A percentile compares a stretch with the other conserved stretches of the same genome.
These are phyloP conservation scores for Plasmopara muralis DNA, from an alignment of 352 stramenopile genomes.

Conservation along the genomic window DNA sequence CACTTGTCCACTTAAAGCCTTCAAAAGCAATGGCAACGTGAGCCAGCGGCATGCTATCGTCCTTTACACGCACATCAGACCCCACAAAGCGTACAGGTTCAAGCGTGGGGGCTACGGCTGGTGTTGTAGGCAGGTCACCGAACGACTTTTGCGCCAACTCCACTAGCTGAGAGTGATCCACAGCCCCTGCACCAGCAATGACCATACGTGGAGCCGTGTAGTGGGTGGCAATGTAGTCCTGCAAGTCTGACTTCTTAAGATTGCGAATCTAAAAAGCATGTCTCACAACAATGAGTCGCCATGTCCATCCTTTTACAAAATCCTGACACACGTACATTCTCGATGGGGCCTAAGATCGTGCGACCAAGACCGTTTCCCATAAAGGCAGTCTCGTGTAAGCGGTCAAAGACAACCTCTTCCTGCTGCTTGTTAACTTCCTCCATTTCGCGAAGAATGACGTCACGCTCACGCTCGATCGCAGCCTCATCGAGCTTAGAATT, in stretches of 20 bases:
- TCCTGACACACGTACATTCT: slow-evolving; percentile 89
- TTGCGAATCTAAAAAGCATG: slow-evolving; percentile 60
- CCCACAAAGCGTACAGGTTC: slow-evolving; percentile 81
- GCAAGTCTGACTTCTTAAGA: slow-evolving; percentile 92
- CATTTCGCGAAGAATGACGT: slow-evolving; percentile 99
- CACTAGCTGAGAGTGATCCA: slow-evolving; percentile 97
- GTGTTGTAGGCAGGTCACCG: slow-evolving; percentile 84
- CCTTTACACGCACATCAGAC: slow-evolving; percentile 89
- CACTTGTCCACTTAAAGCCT: slow-evolving; percentile 96
- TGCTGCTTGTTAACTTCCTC: slow-evolving; percentile 98
- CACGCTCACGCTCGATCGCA: slow-evolving; percentile 95
- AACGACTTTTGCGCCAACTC: slow-evolving; percentile 96
- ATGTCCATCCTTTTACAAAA: not conserved
- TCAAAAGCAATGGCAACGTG: slow-evolving; percentile 98
- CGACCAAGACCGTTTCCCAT: slow-evolving; percentile 95
- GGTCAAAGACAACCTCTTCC: slow-evolving; percentile 98
- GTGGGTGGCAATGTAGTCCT: slow-evolving; percentile 98
- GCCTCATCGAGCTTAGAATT: slow-evolving; percentile 95
- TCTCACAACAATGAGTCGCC: slow-evolving; percentile 3
- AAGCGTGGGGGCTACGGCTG: slow-evolving; percentile 58
- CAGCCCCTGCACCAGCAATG: slow-evolving; percentile 94
- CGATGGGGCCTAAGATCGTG: slow-evolving; percentile 98
- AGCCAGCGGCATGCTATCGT: slow-evolving; percentile 83
- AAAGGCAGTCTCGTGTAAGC: slow-evolving; percentile 98
- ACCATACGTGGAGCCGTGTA: slow-evolving; percentile 99